These are phyloP conservation scores for Komagataella pseudopastoris DNA, from an alignment of 805 yeast species.

Conservation along the genomic window DNA sequence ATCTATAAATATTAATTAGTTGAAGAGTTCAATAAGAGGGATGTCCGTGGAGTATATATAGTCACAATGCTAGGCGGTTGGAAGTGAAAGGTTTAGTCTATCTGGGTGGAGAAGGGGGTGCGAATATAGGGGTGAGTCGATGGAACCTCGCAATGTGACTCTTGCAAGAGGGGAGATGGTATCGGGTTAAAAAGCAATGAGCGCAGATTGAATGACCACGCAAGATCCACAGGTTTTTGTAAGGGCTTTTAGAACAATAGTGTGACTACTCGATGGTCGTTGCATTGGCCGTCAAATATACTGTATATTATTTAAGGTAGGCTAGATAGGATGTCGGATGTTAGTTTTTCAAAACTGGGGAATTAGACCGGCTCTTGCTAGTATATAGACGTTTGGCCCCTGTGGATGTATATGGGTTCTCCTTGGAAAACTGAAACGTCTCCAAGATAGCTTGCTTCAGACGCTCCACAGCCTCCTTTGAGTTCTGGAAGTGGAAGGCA, in stretches of 20 bases:
- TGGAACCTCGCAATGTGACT: neutral
- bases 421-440: conserved; percentile 37
- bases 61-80: neutral
- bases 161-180: neutral
- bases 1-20: neutral
- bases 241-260: neutral
- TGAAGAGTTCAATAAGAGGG: neutral
- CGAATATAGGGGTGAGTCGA: neutral
- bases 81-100: neutral
- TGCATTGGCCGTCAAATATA: neutral
- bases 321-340: neutral
- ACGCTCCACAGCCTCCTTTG: conserved; percentile 38
- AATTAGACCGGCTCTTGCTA: neutral
- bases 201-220: neutral
- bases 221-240: neutral
- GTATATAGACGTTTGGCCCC: conserved; percentile 24
- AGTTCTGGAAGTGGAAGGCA: conserved; percentile 66
- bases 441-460: conserved; percentile 47
- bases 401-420: conserved; percentile 34
- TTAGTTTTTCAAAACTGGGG: neutral
- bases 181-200: neutral
- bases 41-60: neutral
- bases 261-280: neutral
- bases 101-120: neutral
- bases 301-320: neutral